Conservation (phyloP, 495 filamentous ascomycete species). For the Penicillium nucicola region DNA sequence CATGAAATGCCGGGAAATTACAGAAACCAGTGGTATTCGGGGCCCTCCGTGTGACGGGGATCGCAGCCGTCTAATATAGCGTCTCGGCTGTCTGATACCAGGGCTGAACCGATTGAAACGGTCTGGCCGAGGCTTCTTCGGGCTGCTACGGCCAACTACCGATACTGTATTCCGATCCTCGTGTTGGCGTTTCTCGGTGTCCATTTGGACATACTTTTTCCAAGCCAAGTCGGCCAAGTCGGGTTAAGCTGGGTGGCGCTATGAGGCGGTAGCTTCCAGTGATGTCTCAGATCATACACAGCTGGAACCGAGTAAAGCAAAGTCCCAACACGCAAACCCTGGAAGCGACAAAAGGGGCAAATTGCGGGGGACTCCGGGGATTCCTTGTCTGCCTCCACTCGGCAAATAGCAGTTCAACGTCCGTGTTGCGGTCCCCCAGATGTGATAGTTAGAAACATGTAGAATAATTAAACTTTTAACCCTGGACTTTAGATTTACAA, state of each 20-base stretch:
- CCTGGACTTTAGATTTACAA: too few species aligned
- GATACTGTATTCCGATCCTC: not conserved
- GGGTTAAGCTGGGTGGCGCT: slow-evolving; percentile 7
- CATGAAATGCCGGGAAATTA: slow-evolving; percentile 2
- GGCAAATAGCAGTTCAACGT: too few species aligned
- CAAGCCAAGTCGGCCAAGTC: slow-evolving; percentile 12
- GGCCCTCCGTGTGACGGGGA: not conserved
- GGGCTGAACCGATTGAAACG: not conserved
- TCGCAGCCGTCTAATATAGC: not conserved
- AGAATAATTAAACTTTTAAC: too few species aligned
- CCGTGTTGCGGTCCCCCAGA: too few species aligned
- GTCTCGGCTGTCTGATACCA: not conserved
- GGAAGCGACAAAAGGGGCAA: too few species aligned
- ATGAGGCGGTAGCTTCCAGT: too few species aligned
- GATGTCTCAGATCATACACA: too few species aligned
- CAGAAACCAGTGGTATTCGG: not conserved
- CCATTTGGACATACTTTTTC: not conserved
- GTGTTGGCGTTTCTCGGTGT: not conserved
- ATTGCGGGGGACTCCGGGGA: too few species aligned
- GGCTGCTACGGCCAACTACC: not conserved
- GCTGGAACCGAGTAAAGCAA: too few species aligned
- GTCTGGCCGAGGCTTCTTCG: not conserved
- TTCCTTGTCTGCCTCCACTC: too few species aligned
- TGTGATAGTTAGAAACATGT: too few species aligned
- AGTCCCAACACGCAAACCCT: too few species aligned